These are phyloP conservation scores for Aspergillus transmontanensis DNA, from an alignment of 2,329 filamentous ascomycete species.

Conservation along the genomic window DNA sequence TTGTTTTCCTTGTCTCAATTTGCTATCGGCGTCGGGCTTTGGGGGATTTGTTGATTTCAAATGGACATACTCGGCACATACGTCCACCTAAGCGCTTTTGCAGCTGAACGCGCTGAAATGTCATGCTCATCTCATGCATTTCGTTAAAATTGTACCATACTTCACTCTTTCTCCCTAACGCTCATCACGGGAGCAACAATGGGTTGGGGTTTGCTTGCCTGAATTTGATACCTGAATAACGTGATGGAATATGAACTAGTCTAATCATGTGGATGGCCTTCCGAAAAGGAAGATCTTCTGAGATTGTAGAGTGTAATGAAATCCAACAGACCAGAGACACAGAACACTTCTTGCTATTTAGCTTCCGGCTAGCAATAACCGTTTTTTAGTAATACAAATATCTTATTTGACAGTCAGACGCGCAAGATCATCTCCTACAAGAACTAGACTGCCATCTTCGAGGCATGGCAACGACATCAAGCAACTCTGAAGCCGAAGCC, in stretches of 20 bases:
- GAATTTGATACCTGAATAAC: slow-evolving; percentile 3
- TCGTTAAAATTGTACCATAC: slow-evolving; percentile 20
- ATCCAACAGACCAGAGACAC: too few species aligned
- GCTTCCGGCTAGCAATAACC: not conserved
- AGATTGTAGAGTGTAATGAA: not conserved
- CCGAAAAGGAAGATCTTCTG: not conserved
- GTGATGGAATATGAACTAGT: slow-evolving; percentile 13
- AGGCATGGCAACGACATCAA: not conserved
- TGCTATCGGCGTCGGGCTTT: slow-evolving; percentile 6
- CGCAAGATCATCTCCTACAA: not conserved
- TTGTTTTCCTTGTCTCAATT: not conserved
- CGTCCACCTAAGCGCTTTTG: not conserved
- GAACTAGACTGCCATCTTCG: not conserved
- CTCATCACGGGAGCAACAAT: not conserved
- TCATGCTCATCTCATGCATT: not conserved
- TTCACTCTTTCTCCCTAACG: not conserved
- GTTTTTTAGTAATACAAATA: not conserved
- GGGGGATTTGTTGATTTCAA: not conserved
- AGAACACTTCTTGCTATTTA: not conserved
- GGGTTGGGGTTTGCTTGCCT: not conserved
- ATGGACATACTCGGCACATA: not conserved
- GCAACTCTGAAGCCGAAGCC: slow-evolving; percentile 3
- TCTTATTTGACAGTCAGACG: not conserved
- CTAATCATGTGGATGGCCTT: slow-evolving; percentile 16
- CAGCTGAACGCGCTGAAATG: not conserved